Base-by-base conservation (phyloP, 192 early-diverging fungal genomes). In the Rhizoclosmatium globosum region DNA sequence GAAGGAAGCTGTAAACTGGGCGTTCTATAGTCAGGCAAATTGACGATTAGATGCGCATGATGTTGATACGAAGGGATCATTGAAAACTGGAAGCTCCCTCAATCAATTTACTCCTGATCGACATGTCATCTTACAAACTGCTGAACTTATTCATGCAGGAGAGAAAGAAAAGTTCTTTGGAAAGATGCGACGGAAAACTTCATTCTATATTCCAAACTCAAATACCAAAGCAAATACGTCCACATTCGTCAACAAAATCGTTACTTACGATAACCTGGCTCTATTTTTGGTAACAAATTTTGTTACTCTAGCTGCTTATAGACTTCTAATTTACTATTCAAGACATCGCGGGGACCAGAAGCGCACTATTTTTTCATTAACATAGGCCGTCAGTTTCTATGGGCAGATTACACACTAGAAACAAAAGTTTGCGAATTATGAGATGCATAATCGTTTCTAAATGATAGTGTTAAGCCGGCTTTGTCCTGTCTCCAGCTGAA, bases 401-500 rank as follows among this genome's bases (percentile, higher is more conserved):
- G 93, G 93, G 87, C 85, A 50, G 93, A 95, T 72, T 86, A 91
- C 64, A 56, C 77, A 11, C 84, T 86, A 19, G 83, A 89, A 21
- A 84, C 89, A 19, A 89, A 89, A 87, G 94, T 93, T 82, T 64
- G 31, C 56, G n/a, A 46, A 2, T 59, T 21, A 31, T 31, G 65
- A 68, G 66, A 46, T 66, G 1, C 46, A n/a, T 17, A 64, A 4
- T n/a, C 41, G 7, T 74, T n/a, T 56, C 41, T 60, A 47, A 41
- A 21, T 39, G 31, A 9, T 19, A 64, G 38, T 43, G 70, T 62
- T 31, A 82, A 94, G 91, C 93, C 96, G 41, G 93, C 94, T 0
- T 84, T 99, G 46, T 94, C 95, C 6, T 88, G 91, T 6, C 84
- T 97, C 3, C 84, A 91, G 47, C 91, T 99, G 66, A 82, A 89